Conservation (phyloP, 176 grass and related monocot species). For the Phyllostachys edulis region DNA sequence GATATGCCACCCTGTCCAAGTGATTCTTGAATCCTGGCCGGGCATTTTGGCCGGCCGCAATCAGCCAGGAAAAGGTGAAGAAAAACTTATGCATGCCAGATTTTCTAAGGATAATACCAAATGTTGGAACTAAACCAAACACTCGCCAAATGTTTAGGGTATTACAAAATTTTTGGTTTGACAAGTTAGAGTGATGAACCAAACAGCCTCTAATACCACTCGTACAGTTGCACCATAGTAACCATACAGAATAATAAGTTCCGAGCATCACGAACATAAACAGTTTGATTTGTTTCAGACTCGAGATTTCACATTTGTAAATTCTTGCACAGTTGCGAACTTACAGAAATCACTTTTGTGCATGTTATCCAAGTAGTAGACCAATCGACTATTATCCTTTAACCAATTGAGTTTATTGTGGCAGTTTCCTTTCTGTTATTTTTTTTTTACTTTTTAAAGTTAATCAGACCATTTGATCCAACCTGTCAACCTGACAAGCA, state of each 20-base stretch:
- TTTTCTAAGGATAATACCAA: no score
- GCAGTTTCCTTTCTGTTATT: not conserved
- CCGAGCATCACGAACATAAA: not conserved
- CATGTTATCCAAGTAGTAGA: not conserved
- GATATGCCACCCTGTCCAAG: no score
- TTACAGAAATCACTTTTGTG: not conserved
- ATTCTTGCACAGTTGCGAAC: not conserved
- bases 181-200: no score
- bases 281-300: not conserved
- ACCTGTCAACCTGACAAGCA: not conserved
- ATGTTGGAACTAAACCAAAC: no score
- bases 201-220: no score
- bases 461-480: not conserved
- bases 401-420: not conserved
- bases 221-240: not conserved
- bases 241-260: not conserved
- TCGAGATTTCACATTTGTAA: not conserved
- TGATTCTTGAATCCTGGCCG: no score
- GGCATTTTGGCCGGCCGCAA: no score
- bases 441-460: not conserved
- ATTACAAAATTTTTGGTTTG: no score
- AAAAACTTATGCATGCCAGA: no score
- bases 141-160: no score
- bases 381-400: not conserved
- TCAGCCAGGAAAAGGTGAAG: no score